Evolutionary conservation across 257 asterid genomes (phyloP).

Genomic region (Solanum corneliomulleri): DNA sequence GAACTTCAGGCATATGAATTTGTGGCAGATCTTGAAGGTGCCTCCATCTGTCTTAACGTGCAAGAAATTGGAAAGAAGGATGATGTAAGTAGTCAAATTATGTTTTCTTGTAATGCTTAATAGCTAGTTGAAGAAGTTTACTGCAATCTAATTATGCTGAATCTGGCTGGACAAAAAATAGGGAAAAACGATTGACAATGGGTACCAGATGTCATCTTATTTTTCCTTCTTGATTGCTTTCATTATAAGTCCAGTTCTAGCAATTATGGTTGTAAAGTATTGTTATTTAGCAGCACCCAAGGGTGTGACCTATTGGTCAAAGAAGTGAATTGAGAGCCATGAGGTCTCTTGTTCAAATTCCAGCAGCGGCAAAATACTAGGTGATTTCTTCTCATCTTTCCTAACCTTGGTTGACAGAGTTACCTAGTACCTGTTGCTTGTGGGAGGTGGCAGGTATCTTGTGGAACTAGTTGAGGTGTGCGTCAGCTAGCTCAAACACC

Average conservation of each 20-base stretch:
- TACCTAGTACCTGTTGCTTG: neutral
- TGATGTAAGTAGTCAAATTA: constrained; percentile 33
- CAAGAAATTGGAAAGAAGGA: constrained; percentile 52
- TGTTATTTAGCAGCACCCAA: neutral
- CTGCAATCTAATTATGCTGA: neutral
- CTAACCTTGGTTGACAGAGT: neutral
- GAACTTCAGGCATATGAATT: constrained; percentile 36
- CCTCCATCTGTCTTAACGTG: constrained; percentile 46
- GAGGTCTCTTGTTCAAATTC: neutral
- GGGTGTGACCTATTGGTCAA: neutral
- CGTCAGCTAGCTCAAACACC: neutral
- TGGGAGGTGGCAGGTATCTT: neutral
- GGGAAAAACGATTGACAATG: neutral
- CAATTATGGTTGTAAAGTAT: neutral
- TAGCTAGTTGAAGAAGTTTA: neutral
- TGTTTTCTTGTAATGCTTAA: neutral
- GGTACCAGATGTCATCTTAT: neutral
- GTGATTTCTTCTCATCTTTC: neutral
- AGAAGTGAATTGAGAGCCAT: neutral
- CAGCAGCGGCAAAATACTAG: neutral
- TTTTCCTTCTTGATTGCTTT: neutral
- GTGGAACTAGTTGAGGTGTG: neutral
- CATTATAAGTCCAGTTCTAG: neutral
- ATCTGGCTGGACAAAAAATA: neutral
- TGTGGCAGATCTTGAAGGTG: constrained; percentile 31